Percentiles rank a stretch among this genome's conserved stretches.
phyloP scores from a whole-genome alignment of 2,329 filamentous ascomycete species.

The Chaetomiaceae sp. region DNA sequence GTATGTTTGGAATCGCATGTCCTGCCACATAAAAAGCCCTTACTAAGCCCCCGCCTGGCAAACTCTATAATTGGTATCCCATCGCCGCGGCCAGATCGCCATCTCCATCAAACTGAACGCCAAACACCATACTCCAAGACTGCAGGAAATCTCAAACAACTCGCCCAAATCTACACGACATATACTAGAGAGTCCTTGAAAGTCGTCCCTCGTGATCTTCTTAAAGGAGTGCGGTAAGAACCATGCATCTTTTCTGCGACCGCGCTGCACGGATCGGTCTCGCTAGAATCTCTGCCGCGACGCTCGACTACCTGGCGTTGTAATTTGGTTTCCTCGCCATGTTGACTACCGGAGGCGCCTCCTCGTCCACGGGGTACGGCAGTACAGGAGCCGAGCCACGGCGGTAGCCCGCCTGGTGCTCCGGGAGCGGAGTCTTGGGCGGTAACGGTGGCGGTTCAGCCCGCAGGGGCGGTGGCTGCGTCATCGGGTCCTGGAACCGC shows the following conservation, averaged over 20 bases:
- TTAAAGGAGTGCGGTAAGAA: slow-evolving; percentile 1
- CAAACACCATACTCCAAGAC: slow-evolving; percentile 2
- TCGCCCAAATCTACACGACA: neutral
- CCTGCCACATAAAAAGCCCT: neutral
- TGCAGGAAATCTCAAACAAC: neutral
- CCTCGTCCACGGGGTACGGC: slow-evolving; percentile 76
- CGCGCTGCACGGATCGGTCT: neutral
- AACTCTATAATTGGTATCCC: neutral
- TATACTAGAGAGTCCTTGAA: slow-evolving; percentile 1
- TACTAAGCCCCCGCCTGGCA: neutral
- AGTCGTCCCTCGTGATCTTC: slow-evolving; percentile 5
- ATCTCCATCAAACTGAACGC: neutral
- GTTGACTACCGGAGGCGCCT: slow-evolving; percentile 76
- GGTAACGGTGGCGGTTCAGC: slow-evolving; percentile 65
- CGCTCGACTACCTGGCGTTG: slow-evolving; percentile 28
- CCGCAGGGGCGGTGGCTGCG: slow-evolving; percentile 31
- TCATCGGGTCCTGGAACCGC: slow-evolving; percentile 28
- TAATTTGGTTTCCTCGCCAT: slow-evolving; percentile 80
- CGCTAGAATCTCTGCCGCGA: neutral
- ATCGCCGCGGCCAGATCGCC: neutral
- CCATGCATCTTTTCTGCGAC: slow-evolving; percentile 2
- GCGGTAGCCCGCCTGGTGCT: slow-evolving; percentile 34
- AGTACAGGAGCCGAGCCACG: slow-evolving; percentile 36
- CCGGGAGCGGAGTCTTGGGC: slow-evolving; percentile 68
- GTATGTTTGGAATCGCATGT: neutral